Base-by-base conservation (phyloP, 192 early-diverging fungal species). In the Coemansia sp. region DNA sequence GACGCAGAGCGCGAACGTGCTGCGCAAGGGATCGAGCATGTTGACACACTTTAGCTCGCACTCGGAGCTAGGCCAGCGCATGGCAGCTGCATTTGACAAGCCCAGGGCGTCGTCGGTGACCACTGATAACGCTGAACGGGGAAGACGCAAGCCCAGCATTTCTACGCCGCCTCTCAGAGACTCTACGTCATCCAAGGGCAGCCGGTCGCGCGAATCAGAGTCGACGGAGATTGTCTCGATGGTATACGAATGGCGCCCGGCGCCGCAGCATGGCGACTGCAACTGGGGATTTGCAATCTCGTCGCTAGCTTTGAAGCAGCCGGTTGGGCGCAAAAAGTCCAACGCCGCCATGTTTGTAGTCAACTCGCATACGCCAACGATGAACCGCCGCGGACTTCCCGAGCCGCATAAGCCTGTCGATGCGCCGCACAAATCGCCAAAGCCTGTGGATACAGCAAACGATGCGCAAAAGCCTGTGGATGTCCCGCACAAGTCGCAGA, bases 221-320 rank as follows among this genome's bases (percentile, higher is more conserved):
- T 68, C 76, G 10, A 65, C 60, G 5, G 76, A 79, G 61, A 32
- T 63, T 19, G 41, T 60, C 4, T 38, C 62, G 8, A 55, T 56
- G 7, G 53, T 51, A 35, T 80, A 74, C 27, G 65, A 80, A 61
- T 74, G 72, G 72, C 72, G 77, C 11, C 51, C 53, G 1, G 48
- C 57, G 8, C 77, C 77, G 6, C 29, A 38, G 15, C 61, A 73
- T 27, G 70, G 72, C 52, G 56, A 70, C 62, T 14, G 35, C 23
- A 22, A 12, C 56, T 80, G 77, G 77, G 77, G 77, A 15, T 80
- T 80, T 63, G 35, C 58, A 22, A 70, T 80, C 41, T 80, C 77
- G 58, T 62, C 67, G 24, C 62, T 80, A 25, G 72, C 69, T 22
- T 55, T 70, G 41, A 65, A 61, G 50, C 56, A 71, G 58, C 72